Evolutionary conservation across 2,329 filamentous ascomycete genomes (phyloP).

Genomic region (Neofusicoccum umdonicola): DNA sequence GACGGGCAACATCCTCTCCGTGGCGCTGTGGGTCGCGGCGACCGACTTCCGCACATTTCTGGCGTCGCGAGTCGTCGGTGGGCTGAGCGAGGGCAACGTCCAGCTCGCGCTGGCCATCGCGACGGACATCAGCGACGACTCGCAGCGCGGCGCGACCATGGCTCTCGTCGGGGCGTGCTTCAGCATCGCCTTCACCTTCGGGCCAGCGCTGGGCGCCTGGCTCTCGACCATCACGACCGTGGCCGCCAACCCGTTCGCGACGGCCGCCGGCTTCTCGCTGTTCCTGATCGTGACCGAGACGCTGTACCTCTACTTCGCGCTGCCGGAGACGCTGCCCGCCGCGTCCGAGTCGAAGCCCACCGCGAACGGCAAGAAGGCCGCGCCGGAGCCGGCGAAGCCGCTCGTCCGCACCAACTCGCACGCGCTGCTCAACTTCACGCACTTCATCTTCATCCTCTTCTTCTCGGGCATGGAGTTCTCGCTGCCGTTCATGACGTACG

Average conservation of each 20-base stretch:
- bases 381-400: slow-evolving; percentile 19
- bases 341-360: slow-evolving; percentile 27
- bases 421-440: slow-evolving; percentile 74
- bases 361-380: slow-evolving; percentile 23
- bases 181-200: slow-evolving; percentile 95
- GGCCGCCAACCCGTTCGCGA: slow-evolving; percentile 87
- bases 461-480: slow-evolving; percentile 99
- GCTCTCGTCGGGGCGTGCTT: slow-evolving; percentile 95
- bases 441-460: slow-evolving; percentile 90
- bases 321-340: slow-evolving; percentile 83
- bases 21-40: slow-evolving; percentile 89
- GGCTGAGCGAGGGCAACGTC: slow-evolving; percentile 93
- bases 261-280: slow-evolving; percentile 84
- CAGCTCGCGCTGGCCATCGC: slow-evolving; percentile 95
- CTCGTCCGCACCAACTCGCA: slow-evolving; percentile 73
- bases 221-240: slow-evolving; percentile 75
- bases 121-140: slow-evolving; percentile 88
- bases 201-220: slow-evolving; percentile 85
- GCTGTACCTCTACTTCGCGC: slow-evolving; percentile 74
- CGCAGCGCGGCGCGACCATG: slow-evolving; percentile 85
- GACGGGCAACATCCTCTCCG: slow-evolving; percentile 87
- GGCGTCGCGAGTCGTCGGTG: slow-evolving; percentile 87
- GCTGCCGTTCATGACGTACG: slow-evolving; percentile 94
- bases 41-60: slow-evolving; percentile 95
- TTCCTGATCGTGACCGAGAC: slow-evolving; percentile 84